Conservation (phyloP, 177 flowering plant genomes). For the Telopea speciosissima region DNA sequence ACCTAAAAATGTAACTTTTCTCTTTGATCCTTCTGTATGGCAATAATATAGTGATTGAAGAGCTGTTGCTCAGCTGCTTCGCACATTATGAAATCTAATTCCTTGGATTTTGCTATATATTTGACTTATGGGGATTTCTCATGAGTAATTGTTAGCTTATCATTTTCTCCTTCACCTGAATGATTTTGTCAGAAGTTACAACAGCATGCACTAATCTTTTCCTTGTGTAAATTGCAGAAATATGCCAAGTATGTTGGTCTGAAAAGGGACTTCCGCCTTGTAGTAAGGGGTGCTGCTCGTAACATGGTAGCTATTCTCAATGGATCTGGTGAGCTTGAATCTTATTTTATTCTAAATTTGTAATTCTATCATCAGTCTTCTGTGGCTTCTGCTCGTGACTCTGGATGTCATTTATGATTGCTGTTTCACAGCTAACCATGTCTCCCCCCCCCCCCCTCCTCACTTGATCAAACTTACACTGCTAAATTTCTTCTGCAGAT, state of each 20-base stretch:
- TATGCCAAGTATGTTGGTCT: constrained; percentile 91
- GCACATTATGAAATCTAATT: too few relatives aligned
- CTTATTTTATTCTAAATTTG: too few relatives aligned
- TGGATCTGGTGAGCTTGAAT: constrained; percentile 66
- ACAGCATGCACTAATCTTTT: not conserved
- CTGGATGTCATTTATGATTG: constrained; percentile 1
- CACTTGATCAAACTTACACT: not conserved
- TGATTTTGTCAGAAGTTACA: too few relatives aligned
- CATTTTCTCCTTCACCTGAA: not conserved
- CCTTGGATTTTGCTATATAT: not conserved
- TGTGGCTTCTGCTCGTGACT: not conserved
- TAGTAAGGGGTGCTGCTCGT: constrained; percentile 95
- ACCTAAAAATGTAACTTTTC: too few relatives aligned
- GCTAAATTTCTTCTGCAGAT: constrained; percentile 42
- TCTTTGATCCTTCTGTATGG: too few relatives aligned
- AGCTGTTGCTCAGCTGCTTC: too few relatives aligned
- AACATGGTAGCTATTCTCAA: constrained; percentile 84
- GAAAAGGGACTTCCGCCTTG: constrained; percentile 95
- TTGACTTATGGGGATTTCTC: not conserved
- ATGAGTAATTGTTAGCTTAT: not conserved
- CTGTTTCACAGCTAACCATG: constrained; percentile 1
- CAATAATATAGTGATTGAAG: too few relatives aligned
- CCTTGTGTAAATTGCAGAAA: constrained; percentile 45
- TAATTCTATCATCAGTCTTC: too few relatives aligned
- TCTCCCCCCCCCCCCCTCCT: not conserved